Conservation (phyloP, 306 rosid genomes). For the Cucumis melo region DNA sequence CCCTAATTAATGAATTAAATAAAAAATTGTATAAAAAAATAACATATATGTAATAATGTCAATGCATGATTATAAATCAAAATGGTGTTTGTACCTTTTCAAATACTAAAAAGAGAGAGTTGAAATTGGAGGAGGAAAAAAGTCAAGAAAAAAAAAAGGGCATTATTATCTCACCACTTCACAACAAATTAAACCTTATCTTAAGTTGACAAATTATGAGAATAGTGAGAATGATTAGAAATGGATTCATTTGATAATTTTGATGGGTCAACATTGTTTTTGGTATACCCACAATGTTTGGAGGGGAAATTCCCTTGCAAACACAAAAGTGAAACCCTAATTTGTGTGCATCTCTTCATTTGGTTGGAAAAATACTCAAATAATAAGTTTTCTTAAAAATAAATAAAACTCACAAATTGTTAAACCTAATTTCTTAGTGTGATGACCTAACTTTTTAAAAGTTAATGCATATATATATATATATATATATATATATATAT, state of each 20-base stretch:
- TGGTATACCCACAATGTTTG: conserved; percentile 1
- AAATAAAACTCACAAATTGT: too few relatives aligned
- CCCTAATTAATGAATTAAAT: background rate
- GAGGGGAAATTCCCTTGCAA: background rate
- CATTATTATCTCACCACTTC: background rate
- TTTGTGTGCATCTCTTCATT: background rate
- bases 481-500: too few relatives aligned
- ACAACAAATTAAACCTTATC: background rate
- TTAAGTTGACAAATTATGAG: background rate
- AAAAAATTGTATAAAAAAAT: background rate
- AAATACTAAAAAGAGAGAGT: background rate
- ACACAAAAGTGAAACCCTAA: background rate
- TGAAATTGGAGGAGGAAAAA: background rate
- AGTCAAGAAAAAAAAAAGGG: background rate
- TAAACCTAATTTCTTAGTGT: too few relatives aligned
- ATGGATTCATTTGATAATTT: background rate
- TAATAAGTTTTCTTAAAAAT: background rate
- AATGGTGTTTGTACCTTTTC: background rate
- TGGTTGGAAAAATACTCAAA: background rate
- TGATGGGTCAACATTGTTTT: background rate
- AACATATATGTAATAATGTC: background rate
- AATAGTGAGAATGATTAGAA: background rate
- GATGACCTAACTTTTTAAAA: background rate
- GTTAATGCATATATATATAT: too few relatives aligned
- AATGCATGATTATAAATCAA: background rate